phyloP scores from a whole-genome alignment of 345 rosid species.

The Passiflora organensis region DNA sequence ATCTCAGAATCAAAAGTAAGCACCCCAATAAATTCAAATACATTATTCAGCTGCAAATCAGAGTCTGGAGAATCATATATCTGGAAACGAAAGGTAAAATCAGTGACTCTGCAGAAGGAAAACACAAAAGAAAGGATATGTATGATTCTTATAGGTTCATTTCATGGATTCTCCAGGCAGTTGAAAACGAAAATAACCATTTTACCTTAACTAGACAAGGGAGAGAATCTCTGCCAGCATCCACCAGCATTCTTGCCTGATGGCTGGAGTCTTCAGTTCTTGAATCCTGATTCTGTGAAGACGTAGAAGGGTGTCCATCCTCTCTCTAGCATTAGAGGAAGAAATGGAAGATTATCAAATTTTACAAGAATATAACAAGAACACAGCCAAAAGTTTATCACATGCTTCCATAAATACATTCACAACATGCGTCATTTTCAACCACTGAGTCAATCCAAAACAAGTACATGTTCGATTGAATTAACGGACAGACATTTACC shows the following conservation, averaged over 20 bases:
- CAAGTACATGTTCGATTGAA: too few species aligned
- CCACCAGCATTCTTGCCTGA: conserved; percentile 14
- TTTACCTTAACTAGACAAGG: conserved; percentile 78
- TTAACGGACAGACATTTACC: too few species aligned
- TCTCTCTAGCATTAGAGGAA: conserved; percentile 44
- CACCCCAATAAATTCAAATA: conserved; percentile 82
- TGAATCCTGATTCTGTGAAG: conserved; percentile 30
- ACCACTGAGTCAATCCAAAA: neutral
- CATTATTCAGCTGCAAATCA: conserved; percentile 79
- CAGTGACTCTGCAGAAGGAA: conserved; percentile 1
- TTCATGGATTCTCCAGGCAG: neutral
- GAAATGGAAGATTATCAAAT: conserved; percentile 1
- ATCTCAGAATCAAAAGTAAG: conserved; percentile 52
- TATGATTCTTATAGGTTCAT: neutral
- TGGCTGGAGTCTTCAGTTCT: conserved; percentile 24
- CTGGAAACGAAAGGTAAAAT: conserved; percentile 31
- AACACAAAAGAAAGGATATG: neutral
- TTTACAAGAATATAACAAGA: conserved; percentile 3
- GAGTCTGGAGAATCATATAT: conserved; percentile 75
- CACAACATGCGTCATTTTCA: neutral
- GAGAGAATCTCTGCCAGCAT: conserved; percentile 30
- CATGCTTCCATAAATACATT: neutral
- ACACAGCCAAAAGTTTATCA: neutral
- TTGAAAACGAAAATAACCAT: neutral
- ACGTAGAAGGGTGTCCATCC: conserved; percentile 42